Base-by-base conservation (phyloP, 495 filamentous ascomycete species). In the Coniosporium apollinis region DNA sequence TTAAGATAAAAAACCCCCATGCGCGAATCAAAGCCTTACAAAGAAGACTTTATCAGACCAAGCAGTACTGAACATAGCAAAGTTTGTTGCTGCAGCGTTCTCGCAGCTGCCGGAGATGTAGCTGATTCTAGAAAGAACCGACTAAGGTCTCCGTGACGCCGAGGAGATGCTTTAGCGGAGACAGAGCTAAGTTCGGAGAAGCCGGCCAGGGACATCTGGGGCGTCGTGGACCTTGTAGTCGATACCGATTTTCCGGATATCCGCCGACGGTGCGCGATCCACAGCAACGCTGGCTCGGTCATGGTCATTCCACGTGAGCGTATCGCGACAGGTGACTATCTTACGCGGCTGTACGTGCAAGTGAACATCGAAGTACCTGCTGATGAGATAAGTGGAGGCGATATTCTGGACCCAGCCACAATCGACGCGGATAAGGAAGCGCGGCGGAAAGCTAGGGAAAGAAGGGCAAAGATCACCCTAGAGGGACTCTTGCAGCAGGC, bases 281-380 rank as follows among this genome's bases (percentile, higher is more conserved):
- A 82, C 48, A 73, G 71, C 6, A 57, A 56, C 9, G 64, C 65
- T 0, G 77, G 77, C 2, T 75, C 67, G 9, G 59, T 83, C 19
- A 76, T 85, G 54, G 47, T 79, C 3, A 72, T 84, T 21, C 76
- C 79, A 0, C 65, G 79, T 14, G 77, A 82, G 43, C 50, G 56
- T 5, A 61, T 63, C 30, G 56, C 51, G 3, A 58, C 57, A 1
- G 62, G 60, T 0, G 70, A 69, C 41, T 69, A 67, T 44, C 56
- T 76, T 2, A 69, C 76, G 11, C 67, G 77, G n/a, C 45, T 84
- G 1, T 84, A 82, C 41, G 72, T 79, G 28, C 74, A 79, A 42
- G 43, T 50, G 30, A 44, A 45, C 29, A 34, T 41, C 22, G 41
- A 46, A 31, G 42, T 36, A 5, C 37, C 41, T 22, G 54, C 45